These are phyloP conservation scores for Blastocystis sp. DNA, from an alignment of 352 stramenopile genomes.

Conservation along the genomic window DNA sequence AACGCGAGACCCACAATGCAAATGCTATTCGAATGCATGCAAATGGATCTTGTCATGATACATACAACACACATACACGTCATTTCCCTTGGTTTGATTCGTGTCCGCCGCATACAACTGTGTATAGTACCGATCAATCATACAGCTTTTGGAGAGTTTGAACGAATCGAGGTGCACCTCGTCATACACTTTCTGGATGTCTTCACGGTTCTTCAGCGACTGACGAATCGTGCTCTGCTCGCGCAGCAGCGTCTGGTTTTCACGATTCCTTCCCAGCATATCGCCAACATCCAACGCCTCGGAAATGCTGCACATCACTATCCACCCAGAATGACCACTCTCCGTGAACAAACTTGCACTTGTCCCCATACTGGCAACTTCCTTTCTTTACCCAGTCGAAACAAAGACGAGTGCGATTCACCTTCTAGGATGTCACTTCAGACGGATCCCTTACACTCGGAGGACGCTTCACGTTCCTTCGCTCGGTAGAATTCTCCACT, in stretches of 20 bases:
- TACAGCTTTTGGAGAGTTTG: constrained; percentile 53
- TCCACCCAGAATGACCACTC: neutral
- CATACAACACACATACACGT: neutral
- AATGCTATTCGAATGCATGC: constrained; percentile 56
- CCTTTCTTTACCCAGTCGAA: constrained; percentile 54
- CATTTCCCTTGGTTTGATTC: constrained; percentile 3
- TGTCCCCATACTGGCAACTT: constrained; percentile 29
- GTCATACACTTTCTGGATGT: constrained; percentile 14
- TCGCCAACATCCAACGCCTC: constrained; percentile 37
- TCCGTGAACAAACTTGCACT: constrained; percentile 46
- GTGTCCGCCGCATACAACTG: constrained; percentile 41
- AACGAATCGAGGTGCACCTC: constrained; percentile 50
- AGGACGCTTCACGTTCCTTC: neutral
- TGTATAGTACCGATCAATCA: constrained; percentile 57
- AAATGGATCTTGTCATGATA: constrained; percentile 11
- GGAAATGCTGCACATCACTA: constrained; percentile 21
- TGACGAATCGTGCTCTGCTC: constrained; percentile 47
- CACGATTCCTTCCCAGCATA: constrained; percentile 4
- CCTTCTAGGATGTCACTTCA: neutral
- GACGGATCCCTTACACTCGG: neutral
- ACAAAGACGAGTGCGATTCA: constrained; percentile 28
- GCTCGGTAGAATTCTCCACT: neutral
- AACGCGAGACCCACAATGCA: constrained; percentile 52
- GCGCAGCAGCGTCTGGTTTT: constrained; percentile 45
- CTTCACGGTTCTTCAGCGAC: constrained; percentile 40